Conservation (phyloP, 192 early-diverging fungal genomes). For the Cetraspora pellucida region DNA sequence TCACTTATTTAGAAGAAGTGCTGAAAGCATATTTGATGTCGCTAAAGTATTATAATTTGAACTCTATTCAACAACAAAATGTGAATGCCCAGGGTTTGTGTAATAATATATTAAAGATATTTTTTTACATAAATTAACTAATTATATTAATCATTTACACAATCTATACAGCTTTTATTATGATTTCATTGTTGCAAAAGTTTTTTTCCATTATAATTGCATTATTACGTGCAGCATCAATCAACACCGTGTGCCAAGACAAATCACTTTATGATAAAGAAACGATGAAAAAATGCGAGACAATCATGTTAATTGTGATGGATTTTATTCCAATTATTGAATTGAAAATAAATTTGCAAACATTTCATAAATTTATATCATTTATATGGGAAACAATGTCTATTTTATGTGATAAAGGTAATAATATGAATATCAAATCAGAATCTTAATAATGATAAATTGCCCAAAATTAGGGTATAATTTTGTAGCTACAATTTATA, state of each 20-base stretch:
- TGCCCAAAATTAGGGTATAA: neutral
- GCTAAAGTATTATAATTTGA: neutral
- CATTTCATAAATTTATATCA: neutral
- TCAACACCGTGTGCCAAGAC: neutral
- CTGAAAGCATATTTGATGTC: conserved; percentile 2
- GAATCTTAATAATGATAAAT: neutral
- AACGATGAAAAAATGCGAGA: neutral
- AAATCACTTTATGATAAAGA: neutral
- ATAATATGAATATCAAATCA: neutral
- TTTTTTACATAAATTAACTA: neutral
- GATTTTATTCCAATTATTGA: neutral
- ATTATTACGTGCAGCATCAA: neutral
- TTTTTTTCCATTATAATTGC: neutral
- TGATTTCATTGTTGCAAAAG: neutral
- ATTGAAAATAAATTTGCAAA: neutral
- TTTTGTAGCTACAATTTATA: neutral
- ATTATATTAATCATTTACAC: neutral
- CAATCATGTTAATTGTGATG: neutral
- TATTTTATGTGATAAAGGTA: conserved; percentile 21
- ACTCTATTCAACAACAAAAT: neutral
- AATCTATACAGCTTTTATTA: neutral
- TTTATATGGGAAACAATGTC: conserved; percentile 8
- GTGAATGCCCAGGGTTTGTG: neutral
- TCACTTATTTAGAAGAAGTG: neutral
- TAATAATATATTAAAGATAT: neutral